Base-by-base conservation (phyloP, 345 rosid genomes). In the Eucalyptus regnans region DNA sequence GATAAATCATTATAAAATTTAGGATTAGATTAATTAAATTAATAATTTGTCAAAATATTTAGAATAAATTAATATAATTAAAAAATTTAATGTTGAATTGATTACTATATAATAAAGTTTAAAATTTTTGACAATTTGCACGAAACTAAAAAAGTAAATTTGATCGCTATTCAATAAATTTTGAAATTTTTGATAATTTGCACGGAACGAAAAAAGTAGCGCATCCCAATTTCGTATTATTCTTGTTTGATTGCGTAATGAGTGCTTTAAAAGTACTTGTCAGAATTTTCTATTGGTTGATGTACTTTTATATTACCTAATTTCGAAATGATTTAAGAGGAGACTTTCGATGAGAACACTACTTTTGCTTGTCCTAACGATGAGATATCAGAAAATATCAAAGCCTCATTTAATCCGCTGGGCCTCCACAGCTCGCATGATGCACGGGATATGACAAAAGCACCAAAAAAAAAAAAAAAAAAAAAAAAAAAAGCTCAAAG, bases 1-100 rank as follows among this genome's bases (percentile, higher is more conserved):
- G 29, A 5, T 25, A 9, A 56, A 56, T 56, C 3, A 9, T 9
- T 56, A 56, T 56, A 56, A 56, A 56, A 23, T 56, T 8, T 56
- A 56, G 0, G 29, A 56, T 9, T 56, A 56, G 23, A 56, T 56
- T 18, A 1, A 52, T 52, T 52, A 52, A 52, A 52, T 2, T 20
- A 8, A 52, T 52, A 52, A 52, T 52, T 52, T 52, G 0, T 20
- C 23, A 52, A 52, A 52, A 52, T 20, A 20, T 52, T 52, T 18
- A 52, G 4, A 52, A 7, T 52, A 52, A 52, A 52, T 18, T 7
- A 52, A 52, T 52, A 52, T 20, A 52, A 52, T 20, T 1, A 3
- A 20, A 52, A 20, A 20, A 0, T 56, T 56, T 56, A 56, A 56
- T 1, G 0, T 4, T 23, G 3, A 56, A 56, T 56, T 23, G 3